Evolutionary conservation across 805 yeast genomes (phyloP).

Genomic region (Zygosaccharomyces rouxii): DNA sequence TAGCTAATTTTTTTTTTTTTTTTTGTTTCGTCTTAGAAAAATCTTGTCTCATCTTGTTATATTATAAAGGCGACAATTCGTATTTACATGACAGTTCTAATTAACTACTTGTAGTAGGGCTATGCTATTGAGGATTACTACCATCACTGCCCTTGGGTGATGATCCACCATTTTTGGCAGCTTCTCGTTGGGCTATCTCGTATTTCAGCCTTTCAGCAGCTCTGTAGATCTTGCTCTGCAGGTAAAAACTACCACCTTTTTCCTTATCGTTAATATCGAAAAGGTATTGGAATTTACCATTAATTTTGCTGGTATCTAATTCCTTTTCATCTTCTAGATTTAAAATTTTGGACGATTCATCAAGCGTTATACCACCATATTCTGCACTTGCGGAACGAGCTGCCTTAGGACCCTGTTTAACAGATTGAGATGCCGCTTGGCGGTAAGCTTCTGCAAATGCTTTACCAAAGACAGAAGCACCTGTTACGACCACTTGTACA

Average conservation of each 20-base stretch:
- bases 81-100: neutral
- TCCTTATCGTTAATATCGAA: slow-evolving; percentile 89
- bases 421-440: slow-evolving; percentile 94
- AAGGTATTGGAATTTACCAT: slow-evolving; percentile 70
- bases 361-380: slow-evolving; percentile 73
- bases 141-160: neutral
- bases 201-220: slow-evolving; percentile 88
- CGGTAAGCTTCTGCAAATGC: slow-evolving; percentile 96
- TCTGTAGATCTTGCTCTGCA: slow-evolving; percentile 88
- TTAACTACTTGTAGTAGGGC: neutral
- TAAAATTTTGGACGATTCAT: slow-evolving; percentile 87
- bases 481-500: slow-evolving; percentile 86
- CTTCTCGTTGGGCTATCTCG: slow-evolving; percentile 46
- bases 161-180: slow-evolving; percentile 9
- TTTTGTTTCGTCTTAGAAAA: too few relatives aligned
- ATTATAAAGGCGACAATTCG: neutral
- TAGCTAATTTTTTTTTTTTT: neutral
- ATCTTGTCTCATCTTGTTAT: neutral
- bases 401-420: slow-evolving; percentile 54
- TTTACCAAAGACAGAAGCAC: slow-evolving; percentile 91
- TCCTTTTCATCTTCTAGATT: slow-evolving; percentile 62
- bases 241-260: slow-evolving; percentile 91
- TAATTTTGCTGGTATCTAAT: slow-evolving; percentile 53
- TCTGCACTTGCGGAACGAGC: slow-evolving; percentile 40
- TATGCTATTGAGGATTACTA: slow-evolving; percentile 3